These are phyloP conservation scores for Tagetes patula DNA, from an alignment of 129 eudicot genomes.

Conservation along the genomic window DNA sequence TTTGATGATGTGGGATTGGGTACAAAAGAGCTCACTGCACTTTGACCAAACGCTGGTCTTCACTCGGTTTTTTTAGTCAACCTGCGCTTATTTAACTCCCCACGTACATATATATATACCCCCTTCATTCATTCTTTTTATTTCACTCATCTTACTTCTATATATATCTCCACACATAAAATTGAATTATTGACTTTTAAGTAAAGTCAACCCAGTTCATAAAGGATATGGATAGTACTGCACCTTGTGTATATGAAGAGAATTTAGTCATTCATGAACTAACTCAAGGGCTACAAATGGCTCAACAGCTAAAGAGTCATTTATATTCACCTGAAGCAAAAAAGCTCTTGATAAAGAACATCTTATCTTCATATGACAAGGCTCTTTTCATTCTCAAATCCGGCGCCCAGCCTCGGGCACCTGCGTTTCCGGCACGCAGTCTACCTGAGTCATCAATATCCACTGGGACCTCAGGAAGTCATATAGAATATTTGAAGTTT, in stretches of 20 bases:
- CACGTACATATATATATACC: neutral
- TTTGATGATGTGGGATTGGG: too few species aligned
- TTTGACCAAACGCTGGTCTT: conserved; percentile 21
- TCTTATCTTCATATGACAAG: conserved; percentile 62
- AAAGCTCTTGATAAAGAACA: conserved; percentile 46
- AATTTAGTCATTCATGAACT: conserved; percentile 51
- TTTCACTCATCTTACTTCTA: conserved; percentile 3
- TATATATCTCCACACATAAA: neutral
- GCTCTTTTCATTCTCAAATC: conserved; percentile 56
- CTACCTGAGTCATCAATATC: conserved; percentile 49
- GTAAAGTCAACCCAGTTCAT: conserved; percentile 8
- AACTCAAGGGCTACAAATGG: conserved; percentile 62
- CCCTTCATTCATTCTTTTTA: neutral
- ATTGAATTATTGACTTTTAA: neutral
- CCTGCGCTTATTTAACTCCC: neutral
- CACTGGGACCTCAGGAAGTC: conserved; percentile 35
- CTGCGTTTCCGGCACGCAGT: conserved; percentile 4
- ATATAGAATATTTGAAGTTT: conserved; percentile 31
- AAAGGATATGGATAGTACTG: conserved; percentile 41
- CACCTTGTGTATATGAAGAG: conserved; percentile 36
- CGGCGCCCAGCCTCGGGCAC: conserved; percentile 37
- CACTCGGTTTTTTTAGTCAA: conserved; percentile 28
- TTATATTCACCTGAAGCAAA: conserved; percentile 41
- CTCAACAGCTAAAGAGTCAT: conserved; percentile 55
- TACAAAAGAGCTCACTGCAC: conserved; percentile 8